phyloP scores from a whole-genome alignment of 164 flowering plant genomes.

The Umbellularia californica region DNA sequence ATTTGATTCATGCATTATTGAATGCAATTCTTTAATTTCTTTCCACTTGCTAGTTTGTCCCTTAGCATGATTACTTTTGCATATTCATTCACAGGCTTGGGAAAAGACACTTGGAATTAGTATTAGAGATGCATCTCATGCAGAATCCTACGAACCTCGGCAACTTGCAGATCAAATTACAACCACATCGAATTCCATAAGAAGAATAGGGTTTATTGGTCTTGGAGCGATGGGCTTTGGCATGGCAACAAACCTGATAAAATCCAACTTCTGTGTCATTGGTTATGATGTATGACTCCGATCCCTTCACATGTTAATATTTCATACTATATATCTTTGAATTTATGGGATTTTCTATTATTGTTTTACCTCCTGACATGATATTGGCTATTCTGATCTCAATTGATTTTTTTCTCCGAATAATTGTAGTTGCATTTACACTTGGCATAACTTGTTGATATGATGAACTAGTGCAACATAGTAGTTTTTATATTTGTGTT shows the following conservation, averaged over 20 bases:
- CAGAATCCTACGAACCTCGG: constrained; percentile 61
- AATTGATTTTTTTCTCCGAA: too few relatives aligned
- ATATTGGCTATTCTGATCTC: not conserved
- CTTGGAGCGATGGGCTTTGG: constrained; percentile 99
- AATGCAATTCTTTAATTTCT: not conserved
- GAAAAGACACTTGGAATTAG: constrained; percentile 60
- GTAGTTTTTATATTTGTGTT: too few relatives aligned
- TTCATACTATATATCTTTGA: not conserved
- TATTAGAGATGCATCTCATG: constrained; percentile 51
- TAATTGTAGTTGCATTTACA: too few relatives aligned
- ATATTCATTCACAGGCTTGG: constrained; percentile 55
- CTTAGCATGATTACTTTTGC: not conserved
- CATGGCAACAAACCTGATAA: constrained; percentile 91
- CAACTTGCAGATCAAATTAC: constrained; percentile 47
- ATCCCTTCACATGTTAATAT: not conserved
- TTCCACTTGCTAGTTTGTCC: not conserved
- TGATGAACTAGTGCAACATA: too few relatives aligned
- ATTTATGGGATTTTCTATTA: not conserved
- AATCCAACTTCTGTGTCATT: constrained; percentile 59
- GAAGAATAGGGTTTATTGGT: constrained; percentile 88
- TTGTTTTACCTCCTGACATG: not conserved
- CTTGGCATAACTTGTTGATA: too few relatives aligned
- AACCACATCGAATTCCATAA: constrained; percentile 42
- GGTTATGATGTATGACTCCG: constrained; percentile 79
- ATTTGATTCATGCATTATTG: not conserved